A percentile compares a stretch with the other conserved stretches of the same genome.
Evolutionary conservation across 306 rosid species (phyloP).

Genomic region (Sophora flavescens): DNA sequence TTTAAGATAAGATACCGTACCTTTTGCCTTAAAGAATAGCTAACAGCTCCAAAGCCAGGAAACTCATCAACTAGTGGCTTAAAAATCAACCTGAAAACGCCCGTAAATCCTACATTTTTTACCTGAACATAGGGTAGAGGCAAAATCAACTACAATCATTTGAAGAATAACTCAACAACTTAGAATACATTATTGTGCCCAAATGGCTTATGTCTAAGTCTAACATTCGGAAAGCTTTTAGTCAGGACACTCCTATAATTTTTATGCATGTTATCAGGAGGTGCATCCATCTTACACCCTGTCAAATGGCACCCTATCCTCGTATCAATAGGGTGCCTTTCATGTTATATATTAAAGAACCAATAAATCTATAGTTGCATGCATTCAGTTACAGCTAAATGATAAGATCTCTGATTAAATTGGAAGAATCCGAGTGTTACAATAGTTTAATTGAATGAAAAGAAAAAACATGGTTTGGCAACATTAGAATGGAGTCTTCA

Average conservation of each 20-base stretch:
- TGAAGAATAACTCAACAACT: conserved; percentile 16
- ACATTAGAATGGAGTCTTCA: conserved; percentile 21
- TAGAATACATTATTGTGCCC: conserved; percentile 20
- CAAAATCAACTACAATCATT: conserved; percentile 42
- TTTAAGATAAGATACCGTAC: conserved; percentile 51
- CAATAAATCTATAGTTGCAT: conserved; percentile 20
- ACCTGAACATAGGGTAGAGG: conserved; percentile 63
- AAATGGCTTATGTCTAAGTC: conserved; percentile 4
- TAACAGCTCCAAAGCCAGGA: conserved; percentile 96
- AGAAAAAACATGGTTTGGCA: conserved; percentile 29
- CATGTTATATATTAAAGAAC: conserved; percentile 7
- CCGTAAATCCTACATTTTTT: conserved; percentile 93
- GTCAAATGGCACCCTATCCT: not conserved
- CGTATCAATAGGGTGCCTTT: not conserved
- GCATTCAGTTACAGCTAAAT: conserved; percentile 22
- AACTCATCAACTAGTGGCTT: conserved; percentile 91
- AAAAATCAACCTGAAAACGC: conserved; percentile 92
- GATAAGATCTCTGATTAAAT: conserved; percentile 24
- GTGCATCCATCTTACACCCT: conserved; percentile 19
- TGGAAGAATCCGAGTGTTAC: not conserved
- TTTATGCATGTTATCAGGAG: conserved; percentile 27
- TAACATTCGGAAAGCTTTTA: conserved; percentile 31
- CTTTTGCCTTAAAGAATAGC: conserved; percentile 94
- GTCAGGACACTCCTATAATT: conserved; percentile 18
- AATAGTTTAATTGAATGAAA: conserved; percentile 42